Conservation (phyloP, 2,329 filamentous ascomycete species). For the Scytalidium lignicola region DNA sequence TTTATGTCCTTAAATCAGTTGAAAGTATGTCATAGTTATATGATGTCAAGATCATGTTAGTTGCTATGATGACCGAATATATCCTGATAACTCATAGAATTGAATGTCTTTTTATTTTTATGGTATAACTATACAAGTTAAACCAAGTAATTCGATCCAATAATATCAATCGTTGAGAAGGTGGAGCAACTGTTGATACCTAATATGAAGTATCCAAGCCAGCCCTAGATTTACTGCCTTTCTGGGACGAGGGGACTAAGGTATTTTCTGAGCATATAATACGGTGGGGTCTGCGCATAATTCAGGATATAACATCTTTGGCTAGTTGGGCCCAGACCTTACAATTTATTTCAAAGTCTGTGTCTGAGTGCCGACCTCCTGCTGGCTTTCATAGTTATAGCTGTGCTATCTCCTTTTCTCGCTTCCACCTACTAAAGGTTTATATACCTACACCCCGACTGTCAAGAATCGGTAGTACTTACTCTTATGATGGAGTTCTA, state of each 20-base stretch:
- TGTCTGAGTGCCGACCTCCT: conserved; percentile 43
- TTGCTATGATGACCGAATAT: too few species aligned
- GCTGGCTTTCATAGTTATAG: conserved; percentile 12
- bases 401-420: neutral
- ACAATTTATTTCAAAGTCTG: conserved; percentile 45
- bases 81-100: too few species aligned
- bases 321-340: neutral
- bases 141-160: too few species aligned
- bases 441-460: conserved; percentile 39
- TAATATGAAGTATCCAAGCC: too few species aligned
- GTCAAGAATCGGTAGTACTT: conserved; percentile 39
- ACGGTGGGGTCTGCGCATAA: conserved; percentile 34
- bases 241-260: neutral
- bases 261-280: conserved; percentile 45
- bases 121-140: too few species aligned
- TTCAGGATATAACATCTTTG: conserved; percentile 1
- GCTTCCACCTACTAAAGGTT: conserved; percentile 31
- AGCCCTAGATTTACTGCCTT: conserved; percentile 36
- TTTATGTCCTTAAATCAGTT: too few species aligned
- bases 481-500: conserved; percentile 40
- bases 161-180: too few species aligned
- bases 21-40: too few species aligned
- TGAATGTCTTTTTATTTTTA: too few species aligned
- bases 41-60: too few species aligned
- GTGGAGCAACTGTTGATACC: too few species aligned